Evolutionary conservation across 108 stramenopile species (phyloP), one percentile per base, ranked within the genome.

Genomic region (Skeletonema tropicum): DNA sequence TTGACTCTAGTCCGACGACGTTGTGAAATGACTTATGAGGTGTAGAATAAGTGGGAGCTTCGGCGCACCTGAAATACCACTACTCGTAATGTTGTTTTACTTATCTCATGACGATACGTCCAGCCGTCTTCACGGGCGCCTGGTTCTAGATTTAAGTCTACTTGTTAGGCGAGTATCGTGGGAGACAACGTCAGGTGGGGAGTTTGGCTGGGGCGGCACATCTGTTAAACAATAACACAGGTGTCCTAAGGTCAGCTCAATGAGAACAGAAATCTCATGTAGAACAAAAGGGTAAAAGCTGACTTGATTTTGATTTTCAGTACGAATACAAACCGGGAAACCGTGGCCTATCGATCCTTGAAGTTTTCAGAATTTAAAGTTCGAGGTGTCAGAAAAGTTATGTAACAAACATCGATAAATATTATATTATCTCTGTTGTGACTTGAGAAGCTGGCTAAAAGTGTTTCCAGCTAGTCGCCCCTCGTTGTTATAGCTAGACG

Each of bases 311-410:
- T 93, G 93, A 93, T 93, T 93, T 95, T 92, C 94, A 92, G 91
- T 92, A 92, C 87, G 94, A 90, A 94, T 88, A 83, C 94, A 95
- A 94, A 94, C 94, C 89, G 91, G 86, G 94, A 95, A 96, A 96
- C 86, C 91, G 90, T 96, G 92, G 92, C 92, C 95, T 96, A 96
- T 93, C 91, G 95, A 96, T 96, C 95, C 94, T 95, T 95, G 93
- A 89, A 88, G 85, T 89, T 87, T 92, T 93, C 89, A 74, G 92
- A 93, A 93, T 92, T 92, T 96, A 86, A 93, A 92, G 94, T 89
- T 87, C 92, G 95, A 96, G 92, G 95, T 94, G 95, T 94, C 95
- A 96, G 95, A 96, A 94, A 94, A 96, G 95, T 96, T 96, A 94
- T 29, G 26, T 29, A 29, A 29, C 26, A 29, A 29, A 29, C 26